Base-by-base conservation (phyloP, 805 yeast genomes). In the Candida bentonensis region DNA sequence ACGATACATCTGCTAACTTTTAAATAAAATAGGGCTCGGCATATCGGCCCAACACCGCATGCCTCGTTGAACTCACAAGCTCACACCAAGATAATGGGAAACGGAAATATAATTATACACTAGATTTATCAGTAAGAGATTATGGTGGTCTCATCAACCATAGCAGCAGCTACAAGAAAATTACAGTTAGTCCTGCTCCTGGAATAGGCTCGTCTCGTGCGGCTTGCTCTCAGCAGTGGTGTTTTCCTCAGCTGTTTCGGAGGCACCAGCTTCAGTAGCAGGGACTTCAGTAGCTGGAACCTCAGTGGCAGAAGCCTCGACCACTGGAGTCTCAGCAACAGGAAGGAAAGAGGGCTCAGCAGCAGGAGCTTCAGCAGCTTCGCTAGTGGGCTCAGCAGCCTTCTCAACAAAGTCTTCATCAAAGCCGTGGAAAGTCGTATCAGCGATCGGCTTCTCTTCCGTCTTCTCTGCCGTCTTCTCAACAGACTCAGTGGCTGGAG, bases 251-350 rank as follows among this genome's bases (percentile, higher is more conserved):
- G 13, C 28, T 15, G 40, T 34, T 17, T 25, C n/a, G n/a, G n/a
- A n/a, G n/a, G n/a, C n/a, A n/a, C n/a, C n/a, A n/a, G n/a, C n/a
- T n/a, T n/a, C 23, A 7, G 4, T 15, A 4, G 40, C 13, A 9
- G 22, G 21, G 21, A 30, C 22, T 39, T 34, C 40, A n/a, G 28
- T 22, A 13, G 13, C 28, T 15, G 40, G 25, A 15, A 21, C 34
- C 22, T 43, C 44, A 39, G 43, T 36, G 22, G 41, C 40, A 4
- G 15, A n/a, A 41, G 30, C 30, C 33, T 42, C 41, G 20, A 30
- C 39, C 2, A 40, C 36, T 30, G 36, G 42, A 22, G 36, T 43
- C 23, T 44, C 30, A 20, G 61, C 60, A 62, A 57, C 65, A 5
- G 59, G 40, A 21, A 44, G 48, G 15, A 26, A 39, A 4, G 21